A percentile compares a stretch with the other conserved stretches of the same genome.
Conservation (phyloP, 192 early-diverging fungal genomes). For the Mortierella antarctica region DNA sequence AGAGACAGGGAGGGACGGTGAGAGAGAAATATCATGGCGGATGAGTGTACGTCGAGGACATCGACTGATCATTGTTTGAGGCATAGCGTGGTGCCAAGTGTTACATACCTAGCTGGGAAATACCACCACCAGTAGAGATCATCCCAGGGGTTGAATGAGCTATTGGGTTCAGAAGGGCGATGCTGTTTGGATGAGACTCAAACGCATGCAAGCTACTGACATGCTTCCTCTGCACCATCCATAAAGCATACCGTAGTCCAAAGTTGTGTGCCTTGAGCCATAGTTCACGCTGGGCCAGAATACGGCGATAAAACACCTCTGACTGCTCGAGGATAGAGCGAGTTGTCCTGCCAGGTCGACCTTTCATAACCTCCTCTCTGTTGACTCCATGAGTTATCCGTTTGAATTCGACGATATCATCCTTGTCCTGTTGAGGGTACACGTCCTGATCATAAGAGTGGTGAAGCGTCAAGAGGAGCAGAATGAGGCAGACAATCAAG, state of each 20-base stretch:
- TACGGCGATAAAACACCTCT: neutral
- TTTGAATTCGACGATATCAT: neutral
- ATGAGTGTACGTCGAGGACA: neutral
- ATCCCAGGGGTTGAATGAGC: constrained; percentile 24
- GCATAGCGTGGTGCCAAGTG: neutral
- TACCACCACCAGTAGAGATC: constrained; percentile 42
- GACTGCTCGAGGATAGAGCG: neutral
- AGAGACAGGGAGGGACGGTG: neutral
- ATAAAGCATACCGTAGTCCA: neutral
- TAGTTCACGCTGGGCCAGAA: neutral
- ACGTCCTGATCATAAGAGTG: neutral
- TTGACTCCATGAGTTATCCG: neutral
- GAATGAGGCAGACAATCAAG: neutral
- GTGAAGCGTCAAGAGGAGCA: neutral
- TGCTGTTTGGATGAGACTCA: no score
- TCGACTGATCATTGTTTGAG: neutral
- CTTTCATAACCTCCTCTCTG: constrained; percentile 1
- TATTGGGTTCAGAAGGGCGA: neutral
- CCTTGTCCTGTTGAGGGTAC: neutral
- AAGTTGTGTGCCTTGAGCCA: constrained; percentile 1
- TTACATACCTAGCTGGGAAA: constrained; percentile 35
- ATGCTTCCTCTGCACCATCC: no score
- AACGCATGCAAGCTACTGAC: no score
- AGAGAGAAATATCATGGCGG: neutral
- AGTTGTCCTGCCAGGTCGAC: neutral